phyloP scores from a whole-genome alignment of 192 early-diverging fungal genomes.

The Pilobolus umbonatus region DNA sequence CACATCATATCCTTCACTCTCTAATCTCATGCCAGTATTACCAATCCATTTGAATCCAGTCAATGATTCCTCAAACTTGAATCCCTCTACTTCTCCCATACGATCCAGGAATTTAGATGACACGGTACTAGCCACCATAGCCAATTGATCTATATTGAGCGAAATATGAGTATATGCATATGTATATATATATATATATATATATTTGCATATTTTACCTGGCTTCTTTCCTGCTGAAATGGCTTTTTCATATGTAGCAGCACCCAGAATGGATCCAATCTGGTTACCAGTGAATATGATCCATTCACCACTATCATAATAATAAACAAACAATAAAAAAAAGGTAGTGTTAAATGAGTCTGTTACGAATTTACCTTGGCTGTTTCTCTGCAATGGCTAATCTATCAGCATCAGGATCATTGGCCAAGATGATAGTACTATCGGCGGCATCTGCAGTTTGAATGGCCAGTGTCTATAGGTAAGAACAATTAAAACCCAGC shows the following conservation, averaged over 20 bases:
- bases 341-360: not conserved
- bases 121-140: constrained; percentile 83
- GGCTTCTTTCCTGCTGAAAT: constrained; percentile 42
- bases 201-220: constrained; percentile 18
- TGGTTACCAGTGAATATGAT: constrained; percentile 84
- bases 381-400: constrained; percentile 85
- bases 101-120: constrained; percentile 79
- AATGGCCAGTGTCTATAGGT: constrained; percentile 56
- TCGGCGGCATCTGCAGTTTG: constrained; percentile 53
- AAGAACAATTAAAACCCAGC: not conserved
- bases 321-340: not conserved
- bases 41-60: constrained; percentile 98
- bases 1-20: constrained; percentile 58
- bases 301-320: constrained; percentile 58
- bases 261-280: constrained; percentile 79
- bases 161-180: not conserved
- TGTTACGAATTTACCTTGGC: constrained; percentile 18
- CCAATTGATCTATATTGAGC: constrained; percentile 48
- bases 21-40: constrained; percentile 70
- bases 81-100: constrained; percentile 70
- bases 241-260: constrained; percentile 53
- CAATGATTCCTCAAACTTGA: constrained; percentile 84
- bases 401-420: constrained; percentile 94
- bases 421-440: constrained; percentile 72
- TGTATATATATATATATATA: not conserved